Conservation (phyloP, 108 stramenopile genomes). For the Cylindrotheca fusiformis region DNA sequence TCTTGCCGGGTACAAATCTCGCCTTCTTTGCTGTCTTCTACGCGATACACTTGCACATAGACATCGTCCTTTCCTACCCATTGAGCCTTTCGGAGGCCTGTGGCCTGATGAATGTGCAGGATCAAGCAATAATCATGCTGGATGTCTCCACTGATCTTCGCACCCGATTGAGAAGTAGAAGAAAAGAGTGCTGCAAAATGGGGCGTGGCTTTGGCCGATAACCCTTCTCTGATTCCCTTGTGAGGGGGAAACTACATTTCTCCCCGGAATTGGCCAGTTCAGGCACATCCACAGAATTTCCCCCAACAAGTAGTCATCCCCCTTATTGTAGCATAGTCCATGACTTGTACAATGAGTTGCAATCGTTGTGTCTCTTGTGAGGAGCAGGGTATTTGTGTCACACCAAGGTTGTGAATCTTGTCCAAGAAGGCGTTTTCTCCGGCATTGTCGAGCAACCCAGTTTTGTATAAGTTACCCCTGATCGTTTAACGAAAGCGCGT, state of each 20-base stretch:
- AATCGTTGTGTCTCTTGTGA: background rate
- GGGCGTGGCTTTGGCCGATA: slow-evolving; percentile 15
- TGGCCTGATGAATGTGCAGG: slow-evolving; percentile 4
- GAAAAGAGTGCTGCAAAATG: slow-evolving; percentile 9
- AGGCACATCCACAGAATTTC: slow-evolving; percentile 30
- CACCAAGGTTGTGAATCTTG: slow-evolving; percentile 9
- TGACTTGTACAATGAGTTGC: slow-evolving; percentile 20
- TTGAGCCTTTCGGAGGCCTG: slow-evolving; percentile 18
- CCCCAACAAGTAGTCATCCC: slow-evolving; percentile 43
- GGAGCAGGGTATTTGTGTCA: slow-evolving; percentile 43
- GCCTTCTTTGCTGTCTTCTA: background rate
- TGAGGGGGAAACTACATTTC: slow-evolving; percentile 6
- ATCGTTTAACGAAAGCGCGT: slow-evolving; percentile 19
- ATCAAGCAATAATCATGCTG: slow-evolving; percentile 6
- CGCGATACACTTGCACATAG: slow-evolving; percentile 18
- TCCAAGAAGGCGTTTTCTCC: slow-evolving; percentile 28
- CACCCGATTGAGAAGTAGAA: background rate
- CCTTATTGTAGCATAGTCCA: slow-evolving; percentile 18
- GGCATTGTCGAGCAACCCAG: slow-evolving; percentile 23
- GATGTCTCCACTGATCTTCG: background rate
- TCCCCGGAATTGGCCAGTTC: slow-evolving; percentile 11
- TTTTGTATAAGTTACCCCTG: slow-evolving; percentile 22
- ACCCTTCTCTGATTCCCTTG: slow-evolving; percentile 6
- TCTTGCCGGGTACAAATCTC: slow-evolving; percentile 1
- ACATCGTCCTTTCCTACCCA: slow-evolving; percentile 17